Evolutionary conservation across 176 grass and related monocot species (phyloP), one percentile per base, ranked within the genome.

Genomic region (Carex pumila): DNA sequence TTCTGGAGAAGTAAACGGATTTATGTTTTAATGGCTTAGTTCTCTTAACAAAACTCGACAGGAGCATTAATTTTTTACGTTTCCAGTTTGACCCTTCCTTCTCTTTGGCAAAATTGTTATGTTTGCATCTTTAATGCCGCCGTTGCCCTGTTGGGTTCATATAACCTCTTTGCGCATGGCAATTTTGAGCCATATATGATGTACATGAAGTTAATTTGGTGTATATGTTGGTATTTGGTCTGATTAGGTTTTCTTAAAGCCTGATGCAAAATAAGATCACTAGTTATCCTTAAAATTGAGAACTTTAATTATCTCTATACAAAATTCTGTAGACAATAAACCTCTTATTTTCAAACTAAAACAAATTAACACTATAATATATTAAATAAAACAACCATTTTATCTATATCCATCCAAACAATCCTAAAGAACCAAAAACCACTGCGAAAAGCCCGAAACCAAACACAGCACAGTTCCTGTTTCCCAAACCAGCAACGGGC

Each of bases 311-410:
- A 18, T 65, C 45, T 65, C 41, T 65, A 43, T 29, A 53, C 59
- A 81, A 25, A 81, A 63, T 57, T 12, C 63, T 53, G n/a, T 29
- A 29, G 5, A 75, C 47, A 54, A 75, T 54, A 4, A 53, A 75
- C 2, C 41, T 75, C 21, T 41, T 34, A 62, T 37, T 37, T 8
- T 81, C 56, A 22, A 79, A 81, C 31, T 78, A 78, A 57, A n/a
- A 3, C 50, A 78, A 78, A 81, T 65, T 81, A 68, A 68, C 39
- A 83, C n/a, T 83, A 83, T 31, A 54, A 66, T 52, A 15, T 83
- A 83, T 54, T 83, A 47, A 83, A 82, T 66, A 9, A 64, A 69
- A 29, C 32, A 68, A 3, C 62, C 54, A 17, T 25, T 81, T 34
- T 53, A 55, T 21, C 41, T 69, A 83, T 83, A 54, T 2, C 6